A percentile compares a stretch with the other conserved stretches of the same genome.
phyloP scores from a whole-genome alignment of 169 alveolate species.

The Perkinsus chesapeaki region DNA sequence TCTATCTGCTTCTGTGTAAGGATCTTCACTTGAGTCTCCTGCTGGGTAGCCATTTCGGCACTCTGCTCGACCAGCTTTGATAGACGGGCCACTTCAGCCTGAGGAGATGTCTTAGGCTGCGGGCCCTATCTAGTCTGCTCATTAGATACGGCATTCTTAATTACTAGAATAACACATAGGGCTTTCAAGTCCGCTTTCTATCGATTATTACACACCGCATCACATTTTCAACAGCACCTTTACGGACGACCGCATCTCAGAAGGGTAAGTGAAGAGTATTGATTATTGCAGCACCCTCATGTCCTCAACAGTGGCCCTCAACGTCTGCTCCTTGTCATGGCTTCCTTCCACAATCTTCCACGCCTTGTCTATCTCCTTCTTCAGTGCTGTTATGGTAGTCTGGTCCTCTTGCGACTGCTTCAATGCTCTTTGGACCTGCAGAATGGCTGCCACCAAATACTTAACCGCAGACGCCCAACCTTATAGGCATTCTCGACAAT shows the following conservation, averaged over 20 bases:
- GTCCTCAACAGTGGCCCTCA: background rate
- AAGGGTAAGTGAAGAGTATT: no score
- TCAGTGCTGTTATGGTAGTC: background rate
- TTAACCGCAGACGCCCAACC: no score
- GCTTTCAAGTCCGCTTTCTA: no score
- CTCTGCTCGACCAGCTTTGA: background rate
- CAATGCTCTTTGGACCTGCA: background rate
- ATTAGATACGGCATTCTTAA: no score
- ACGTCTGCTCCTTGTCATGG: background rate
- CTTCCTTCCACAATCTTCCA: background rate
- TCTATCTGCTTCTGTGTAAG: background rate
- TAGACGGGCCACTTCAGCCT: background rate
- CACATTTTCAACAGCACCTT: no score
- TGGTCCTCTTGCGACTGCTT: background rate
- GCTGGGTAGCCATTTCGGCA: background rate
- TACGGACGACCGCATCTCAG: no score
- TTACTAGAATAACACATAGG: no score
- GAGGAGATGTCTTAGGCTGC: background rate
- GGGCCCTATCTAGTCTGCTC: background rate
- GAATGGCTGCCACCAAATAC: background rate
- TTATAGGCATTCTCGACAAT: background rate
- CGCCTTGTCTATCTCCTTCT: background rate
- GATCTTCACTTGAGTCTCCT: background rate
- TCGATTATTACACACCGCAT: no score
- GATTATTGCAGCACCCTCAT: no score